Evolutionary conservation across 306 rosid species (phyloP).

Genomic region (Quercus berberidifolia): DNA sequence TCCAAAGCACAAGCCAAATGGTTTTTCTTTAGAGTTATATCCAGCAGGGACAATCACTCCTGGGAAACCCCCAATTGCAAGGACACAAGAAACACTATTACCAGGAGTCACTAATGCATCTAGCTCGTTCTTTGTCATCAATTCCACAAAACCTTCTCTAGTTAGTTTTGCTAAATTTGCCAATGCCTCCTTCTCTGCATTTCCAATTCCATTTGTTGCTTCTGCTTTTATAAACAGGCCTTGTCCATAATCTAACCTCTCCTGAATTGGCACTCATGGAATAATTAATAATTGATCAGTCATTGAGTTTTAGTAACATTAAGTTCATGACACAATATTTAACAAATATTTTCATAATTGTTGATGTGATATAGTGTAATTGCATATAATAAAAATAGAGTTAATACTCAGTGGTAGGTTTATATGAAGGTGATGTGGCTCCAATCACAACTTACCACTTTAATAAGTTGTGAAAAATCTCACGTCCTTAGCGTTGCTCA

Average conservation of each 20-base stretch:
- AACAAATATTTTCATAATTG: too few relatives aligned
- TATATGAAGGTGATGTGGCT: too few relatives aligned
- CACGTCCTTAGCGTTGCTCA: background rate
- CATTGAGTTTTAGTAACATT: too few relatives aligned
- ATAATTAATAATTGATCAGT: background rate
- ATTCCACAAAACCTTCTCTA: conserved; percentile 15
- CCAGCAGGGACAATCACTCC: conserved; percentile 36
- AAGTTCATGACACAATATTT: too few relatives aligned
- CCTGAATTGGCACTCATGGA: background rate
- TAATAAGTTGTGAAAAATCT: too few relatives aligned
- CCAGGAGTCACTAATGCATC: conserved; percentile 48
- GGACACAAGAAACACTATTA: conserved; percentile 7
- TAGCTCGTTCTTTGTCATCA: conserved; percentile 18
- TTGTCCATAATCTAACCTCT: conserved; percentile 18
- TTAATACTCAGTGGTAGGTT: too few relatives aligned
- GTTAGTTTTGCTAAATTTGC: conserved; percentile 16
- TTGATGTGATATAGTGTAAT: too few relatives aligned
- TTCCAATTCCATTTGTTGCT: conserved; percentile 30
- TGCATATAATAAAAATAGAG: too few relatives aligned
- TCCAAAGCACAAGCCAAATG: conserved; percentile 31
- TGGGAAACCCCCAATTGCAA: conserved; percentile 39
- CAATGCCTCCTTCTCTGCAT: conserved; percentile 15
- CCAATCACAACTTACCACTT: too few relatives aligned
- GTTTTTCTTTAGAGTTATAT: conserved; percentile 10
- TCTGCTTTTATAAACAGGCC: conserved; percentile 10